Evolutionary conservation across 306 rosid genomes (phyloP).

Genomic region (Glycine tomentella): DNA sequence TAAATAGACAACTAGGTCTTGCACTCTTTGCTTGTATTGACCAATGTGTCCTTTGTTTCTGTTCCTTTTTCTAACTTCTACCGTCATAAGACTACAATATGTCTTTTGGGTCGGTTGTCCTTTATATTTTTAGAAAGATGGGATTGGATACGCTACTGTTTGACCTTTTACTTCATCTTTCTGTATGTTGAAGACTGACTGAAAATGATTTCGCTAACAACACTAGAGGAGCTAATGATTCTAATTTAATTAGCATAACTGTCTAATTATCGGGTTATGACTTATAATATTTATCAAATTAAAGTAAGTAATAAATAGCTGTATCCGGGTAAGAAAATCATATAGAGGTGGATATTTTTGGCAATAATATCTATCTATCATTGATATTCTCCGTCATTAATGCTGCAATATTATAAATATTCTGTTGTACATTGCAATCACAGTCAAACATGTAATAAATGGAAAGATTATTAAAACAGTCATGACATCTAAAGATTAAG

Average conservation of each 20-base stretch:
- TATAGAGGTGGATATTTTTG: not conserved
- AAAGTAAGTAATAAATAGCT: conserved; percentile 17
- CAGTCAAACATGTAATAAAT: not conserved
- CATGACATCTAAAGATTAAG: too few relatives aligned
- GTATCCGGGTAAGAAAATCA: not conserved
- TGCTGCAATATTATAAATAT: not conserved
- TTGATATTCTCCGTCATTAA: not conserved
- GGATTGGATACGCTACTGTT: not conserved
- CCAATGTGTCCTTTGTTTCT: conserved; percentile 44
- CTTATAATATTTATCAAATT: not conserved
- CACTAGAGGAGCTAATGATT: not conserved
- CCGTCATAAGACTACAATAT: not conserved
- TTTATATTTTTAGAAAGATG: not conserved
- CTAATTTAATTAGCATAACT: not conserved
- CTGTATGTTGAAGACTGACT: not conserved
- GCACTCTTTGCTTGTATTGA: conserved; percentile 16
- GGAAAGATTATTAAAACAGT: not conserved
- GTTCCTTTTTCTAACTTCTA: conserved; percentile 18
- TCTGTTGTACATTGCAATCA: not conserved
- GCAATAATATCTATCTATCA: not conserved
- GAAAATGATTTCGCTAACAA: not conserved
- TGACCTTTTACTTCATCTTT: not conserved
- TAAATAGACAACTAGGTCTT: conserved; percentile 5
- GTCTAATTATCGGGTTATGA: not conserved
- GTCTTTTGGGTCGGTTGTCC: conserved; percentile 27